These are phyloP conservation scores for Suillus sp. DNA, from an alignment of 768 basidiomycete species.

Conservation along the genomic window DNA sequence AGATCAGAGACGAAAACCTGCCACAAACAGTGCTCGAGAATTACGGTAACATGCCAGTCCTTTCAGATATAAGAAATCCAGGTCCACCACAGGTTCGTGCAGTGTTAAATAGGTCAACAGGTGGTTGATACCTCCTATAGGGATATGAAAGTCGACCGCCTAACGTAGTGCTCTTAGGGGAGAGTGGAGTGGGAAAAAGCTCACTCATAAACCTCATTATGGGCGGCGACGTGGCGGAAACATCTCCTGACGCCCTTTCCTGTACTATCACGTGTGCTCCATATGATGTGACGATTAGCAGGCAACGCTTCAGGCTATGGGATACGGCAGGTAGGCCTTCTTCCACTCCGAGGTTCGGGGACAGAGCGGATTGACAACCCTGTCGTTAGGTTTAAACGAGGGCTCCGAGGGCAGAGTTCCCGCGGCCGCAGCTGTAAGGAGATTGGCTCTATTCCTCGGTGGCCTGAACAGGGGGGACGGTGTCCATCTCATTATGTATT, in stretches of 20 bases:
- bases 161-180: slow-evolving; percentile 46
- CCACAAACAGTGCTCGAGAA: too few relatives aligned
- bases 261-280: slow-evolving; percentile 37
- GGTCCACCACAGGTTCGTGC: neutral
- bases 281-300: slow-evolving; percentile 27
- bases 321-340: slow-evolving; percentile 32
- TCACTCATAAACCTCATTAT: slow-evolving; percentile 45
- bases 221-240: slow-evolving; percentile 29
- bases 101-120: neutral
- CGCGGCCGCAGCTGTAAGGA: slow-evolving; percentile 28
- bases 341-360: too few relatives aligned
- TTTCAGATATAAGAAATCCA: neutral
- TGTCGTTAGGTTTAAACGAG: slow-evolving; percentile 32
- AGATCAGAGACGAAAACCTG: neutral
- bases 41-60: neutral
- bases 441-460: slow-evolving; percentile 33
- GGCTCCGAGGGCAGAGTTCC: slow-evolving; percentile 31
- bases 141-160: neutral
- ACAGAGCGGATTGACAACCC: neutral
- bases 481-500: slow-evolving; percentile 30
- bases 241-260: slow-evolving; percentile 34
- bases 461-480: slow-evolving; percentile 30
- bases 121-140: neutral
- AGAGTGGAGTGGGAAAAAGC: slow-evolving; percentile 46
- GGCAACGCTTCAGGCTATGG: slow-evolving; percentile 27